Evolutionary conservation across 305 asterid genomes (phyloP).

Genomic region (Ruellia speciosa): DNA sequence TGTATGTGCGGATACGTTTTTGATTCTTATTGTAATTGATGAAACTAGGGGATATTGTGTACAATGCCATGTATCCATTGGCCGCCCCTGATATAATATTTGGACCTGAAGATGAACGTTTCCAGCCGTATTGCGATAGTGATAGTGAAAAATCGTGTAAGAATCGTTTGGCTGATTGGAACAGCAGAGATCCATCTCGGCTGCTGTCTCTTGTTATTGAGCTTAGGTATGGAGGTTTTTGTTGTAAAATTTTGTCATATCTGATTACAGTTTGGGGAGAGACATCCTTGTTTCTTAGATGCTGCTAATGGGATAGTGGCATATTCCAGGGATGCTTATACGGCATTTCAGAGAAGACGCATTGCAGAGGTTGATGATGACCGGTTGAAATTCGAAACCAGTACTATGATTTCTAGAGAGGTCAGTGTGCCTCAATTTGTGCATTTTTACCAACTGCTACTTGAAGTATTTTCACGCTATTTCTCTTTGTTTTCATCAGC

Average conservation of each 20-base stretch:
- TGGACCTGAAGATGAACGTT: slow-evolving; percentile 65
- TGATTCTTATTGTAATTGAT: slow-evolving; percentile 13
- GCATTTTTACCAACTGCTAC: neutral
- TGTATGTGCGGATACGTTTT: neutral
- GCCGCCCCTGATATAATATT: slow-evolving; percentile 79
- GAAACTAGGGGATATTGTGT: slow-evolving; percentile 70
- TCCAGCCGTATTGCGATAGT: slow-evolving; percentile 41
- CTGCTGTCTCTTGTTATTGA: slow-evolving; percentile 55
- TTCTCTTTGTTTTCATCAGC: neutral
- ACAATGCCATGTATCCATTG: slow-evolving; percentile 70
- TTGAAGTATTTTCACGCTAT: slow-evolving; percentile 21
- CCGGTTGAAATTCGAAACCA: slow-evolving; percentile 73
- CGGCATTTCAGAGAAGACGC: slow-evolving; percentile 57
- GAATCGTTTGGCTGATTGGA: slow-evolving; percentile 60
- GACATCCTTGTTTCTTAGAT: neutral
- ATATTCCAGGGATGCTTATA: slow-evolving; percentile 51
- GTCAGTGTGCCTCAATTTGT: slow-evolving; percentile 22
- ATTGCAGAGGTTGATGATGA: slow-evolving; percentile 73
- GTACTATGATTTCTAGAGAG: slow-evolving; percentile 81
- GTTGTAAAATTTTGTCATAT: neutral
- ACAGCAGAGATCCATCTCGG: slow-evolving; percentile 60
- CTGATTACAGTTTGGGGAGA: neutral
- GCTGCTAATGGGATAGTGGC: neutral
- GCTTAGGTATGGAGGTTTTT: slow-evolving; percentile 44
- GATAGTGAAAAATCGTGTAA: slow-evolving; percentile 31